These are phyloP conservation scores for Pythium brassicae DNA, from an alignment of 352 stramenopile genomes.

Conservation along the genomic window DNA sequence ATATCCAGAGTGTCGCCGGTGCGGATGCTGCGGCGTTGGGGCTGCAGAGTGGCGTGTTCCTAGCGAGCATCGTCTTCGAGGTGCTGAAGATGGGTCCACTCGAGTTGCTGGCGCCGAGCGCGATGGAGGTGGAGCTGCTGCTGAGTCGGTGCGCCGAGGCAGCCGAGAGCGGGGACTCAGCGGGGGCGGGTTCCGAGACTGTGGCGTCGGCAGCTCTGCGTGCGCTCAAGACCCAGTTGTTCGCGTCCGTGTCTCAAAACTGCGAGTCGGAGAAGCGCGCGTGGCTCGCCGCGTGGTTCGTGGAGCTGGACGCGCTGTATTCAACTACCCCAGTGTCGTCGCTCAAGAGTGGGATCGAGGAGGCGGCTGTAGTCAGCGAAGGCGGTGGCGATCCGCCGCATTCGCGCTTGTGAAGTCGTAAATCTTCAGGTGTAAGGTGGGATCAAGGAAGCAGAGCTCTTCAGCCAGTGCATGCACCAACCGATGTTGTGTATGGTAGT, in stretches of 20 bases:
- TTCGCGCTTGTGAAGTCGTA: too few relatives aligned
- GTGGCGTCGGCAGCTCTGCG: conserved; percentile 15
- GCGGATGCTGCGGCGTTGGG: too few relatives aligned
- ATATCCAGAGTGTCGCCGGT: conserved; percentile 14
- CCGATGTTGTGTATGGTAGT: too few relatives aligned
- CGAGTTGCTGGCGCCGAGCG: conserved; percentile 25
- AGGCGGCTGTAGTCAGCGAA: too few relatives aligned
- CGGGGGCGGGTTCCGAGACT: neutral
- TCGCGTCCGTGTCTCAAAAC: conserved; percentile 44
- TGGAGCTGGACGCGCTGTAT: conserved; percentile 43
- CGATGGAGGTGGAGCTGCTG: conserved; percentile 42
- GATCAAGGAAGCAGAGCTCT: too few relatives aligned
- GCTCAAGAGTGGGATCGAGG: too few relatives aligned
- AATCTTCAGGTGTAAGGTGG: too few relatives aligned
- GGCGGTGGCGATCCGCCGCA: too few relatives aligned
- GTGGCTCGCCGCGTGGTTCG: conserved; percentile 32
- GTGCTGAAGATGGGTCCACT: conserved; percentile 59
- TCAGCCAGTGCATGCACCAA: too few relatives aligned
- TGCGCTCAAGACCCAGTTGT: conserved; percentile 35
- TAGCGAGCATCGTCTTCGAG: conserved; percentile 50
- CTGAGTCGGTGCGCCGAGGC: conserved; percentile 13
- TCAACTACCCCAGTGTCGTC: neutral
- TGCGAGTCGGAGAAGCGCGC: conserved; percentile 57
- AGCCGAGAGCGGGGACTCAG: too few relatives aligned
- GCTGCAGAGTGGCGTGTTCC: conserved; percentile 28